Evolutionary conservation across 257 asterid genomes (phyloP).

Genomic region (Solanum sejunctum): DNA sequence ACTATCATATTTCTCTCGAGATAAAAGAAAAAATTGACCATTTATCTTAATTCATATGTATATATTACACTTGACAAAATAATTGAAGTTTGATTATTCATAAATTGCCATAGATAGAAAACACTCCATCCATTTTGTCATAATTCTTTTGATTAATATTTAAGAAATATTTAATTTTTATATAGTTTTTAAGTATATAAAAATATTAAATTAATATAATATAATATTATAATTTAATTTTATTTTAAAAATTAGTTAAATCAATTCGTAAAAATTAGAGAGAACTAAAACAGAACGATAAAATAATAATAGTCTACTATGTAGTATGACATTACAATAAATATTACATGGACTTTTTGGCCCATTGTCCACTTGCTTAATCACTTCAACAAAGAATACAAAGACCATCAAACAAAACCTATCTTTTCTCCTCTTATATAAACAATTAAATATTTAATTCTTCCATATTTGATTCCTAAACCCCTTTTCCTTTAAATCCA

Average conservation of each 20-base stretch:
- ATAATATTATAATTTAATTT: no score
- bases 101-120: background rate
- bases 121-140: no score
- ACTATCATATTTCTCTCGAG: no score
- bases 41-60: background rate
- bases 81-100: background rate
- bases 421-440: background rate
- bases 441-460: background rate
- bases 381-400: background rate
- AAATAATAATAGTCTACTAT: no score
- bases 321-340: background rate
- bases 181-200: no score
- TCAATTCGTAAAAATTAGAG: no score
- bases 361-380: background rate
- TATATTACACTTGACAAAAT: background rate
- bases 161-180: no score
- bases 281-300: no score
- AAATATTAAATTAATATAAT: no score
- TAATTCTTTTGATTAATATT: no score
- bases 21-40: no score
- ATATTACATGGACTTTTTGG: background rate
- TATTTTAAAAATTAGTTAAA: no score
- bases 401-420: constrained; percentile 6
- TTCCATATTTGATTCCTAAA: background rate
- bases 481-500: background rate